Base-by-base conservation (phyloP, 768 basidiomycete genomes). In the Leccinum uliginosum region DNA sequence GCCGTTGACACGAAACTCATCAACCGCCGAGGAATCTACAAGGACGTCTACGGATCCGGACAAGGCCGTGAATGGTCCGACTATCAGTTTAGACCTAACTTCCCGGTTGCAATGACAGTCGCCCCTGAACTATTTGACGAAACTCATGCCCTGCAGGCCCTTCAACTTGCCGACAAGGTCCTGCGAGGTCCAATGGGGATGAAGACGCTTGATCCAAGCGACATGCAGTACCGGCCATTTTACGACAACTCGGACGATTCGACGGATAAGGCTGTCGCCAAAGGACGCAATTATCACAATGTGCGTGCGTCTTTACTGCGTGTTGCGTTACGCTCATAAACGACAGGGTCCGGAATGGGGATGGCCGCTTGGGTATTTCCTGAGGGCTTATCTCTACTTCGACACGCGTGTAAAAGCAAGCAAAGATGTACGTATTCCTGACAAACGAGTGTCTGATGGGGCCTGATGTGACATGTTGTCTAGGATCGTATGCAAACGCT, bases 171-270 rank as follows among this genome's bases (percentile, higher is more conserved):
- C 2, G 93, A 96, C 69, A 70, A 86, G 62, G 78, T 86, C 40
- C 78, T 99, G 26, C 82, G 90, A n/a, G 84, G 84, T 1, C 95
- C 96, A 1, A 76, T 98, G 58, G 97, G 97, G 2, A 96, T 98
- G 91, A 97, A 88, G 79, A 98, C 97, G 0, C 75, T 99, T 57
- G 97, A 98, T 67, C 84, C 94, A 4, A 69, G 62, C 43, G 97
- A 99, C 65, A 70, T 85, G 64, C 92, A 96, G 62, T 99, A 98
- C 74, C 85, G 93, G 8, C 90, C 91, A 9, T 75, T 82, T 59
- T 97, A 99, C 69, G 93, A 98, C 73, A 98, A 99, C 67, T 82
- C 91, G 26, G 93, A 97, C 66, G 95, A 99, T 67, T 85, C 87
- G 1, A 75, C 76, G n/a, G 97, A 99, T 65, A 74, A 83, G 45